Evolutionary conservation across 805 yeast genomes (phyloP).

Genomic region (Schizosaccharomyces osmophilus): DNA sequence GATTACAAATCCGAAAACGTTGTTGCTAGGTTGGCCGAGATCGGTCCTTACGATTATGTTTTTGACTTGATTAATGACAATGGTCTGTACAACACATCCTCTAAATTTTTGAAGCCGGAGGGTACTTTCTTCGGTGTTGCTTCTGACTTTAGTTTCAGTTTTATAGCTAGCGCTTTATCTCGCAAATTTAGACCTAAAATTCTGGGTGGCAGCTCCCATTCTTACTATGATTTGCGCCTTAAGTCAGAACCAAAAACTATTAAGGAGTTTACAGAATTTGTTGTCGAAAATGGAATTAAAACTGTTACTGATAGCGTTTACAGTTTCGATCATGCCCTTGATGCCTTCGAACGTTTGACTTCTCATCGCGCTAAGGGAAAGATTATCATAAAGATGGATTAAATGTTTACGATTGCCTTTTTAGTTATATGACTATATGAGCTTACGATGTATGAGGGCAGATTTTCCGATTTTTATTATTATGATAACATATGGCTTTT

Average conservation of each 20-base stretch:
- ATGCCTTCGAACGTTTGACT: neutral
- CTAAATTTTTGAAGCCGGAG: neutral
- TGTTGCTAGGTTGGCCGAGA: neutral
- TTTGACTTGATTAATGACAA: neutral
- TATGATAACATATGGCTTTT: too few species aligned
- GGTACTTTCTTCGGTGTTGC: neutral
- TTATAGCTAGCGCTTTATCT: neutral
- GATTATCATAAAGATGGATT: neutral
- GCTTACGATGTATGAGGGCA: too few species aligned
- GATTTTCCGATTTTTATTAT: too few species aligned
- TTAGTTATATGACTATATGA: too few species aligned
- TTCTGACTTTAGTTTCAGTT: neutral
- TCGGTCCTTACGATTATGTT: neutral
- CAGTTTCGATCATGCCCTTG: neutral
- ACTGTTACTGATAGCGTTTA: neutral
- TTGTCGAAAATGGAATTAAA: neutral
- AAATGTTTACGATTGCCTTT: neutral
- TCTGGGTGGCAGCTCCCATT: neutral
- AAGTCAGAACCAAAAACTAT: neutral
- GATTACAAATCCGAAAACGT: neutral
- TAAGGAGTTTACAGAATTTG: neutral
- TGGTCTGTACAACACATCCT: neutral
- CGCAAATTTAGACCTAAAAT: neutral
- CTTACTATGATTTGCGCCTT: neutral
- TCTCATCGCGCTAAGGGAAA: neutral